Evolutionary conservation across 1,284 basidiomycete genomes (phyloP), one percentile per base, ranked within the genome.

Genomic region (Leucoagaricus sp.): DNA sequence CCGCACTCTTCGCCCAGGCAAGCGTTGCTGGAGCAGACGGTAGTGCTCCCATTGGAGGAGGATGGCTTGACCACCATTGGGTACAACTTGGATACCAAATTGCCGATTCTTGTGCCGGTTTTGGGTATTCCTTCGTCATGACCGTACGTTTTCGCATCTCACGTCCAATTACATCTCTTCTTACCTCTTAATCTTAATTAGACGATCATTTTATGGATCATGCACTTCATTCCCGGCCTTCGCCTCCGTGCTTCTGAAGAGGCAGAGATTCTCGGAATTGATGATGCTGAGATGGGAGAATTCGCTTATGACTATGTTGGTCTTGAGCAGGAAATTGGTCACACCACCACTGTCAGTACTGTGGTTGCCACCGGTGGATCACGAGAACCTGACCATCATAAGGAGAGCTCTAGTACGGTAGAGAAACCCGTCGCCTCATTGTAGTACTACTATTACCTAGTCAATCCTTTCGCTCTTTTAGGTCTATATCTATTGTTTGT

Each of bases 211-310:
- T 82, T 94, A 54, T 94, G 95, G 88, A 75, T 87, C 65, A 91
- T 98, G 86, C 94, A 98, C 79, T 93, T 80, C 73, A 92, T 97
- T 66, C 96, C 96, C 2, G 87, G 86, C 61, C 79, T 93, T 60
- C 81, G 89, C 54, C 83, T 99, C 47, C 87, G 94, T 58, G 81
- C 83, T 17, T 74, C 77, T 29, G 94, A 96, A 64, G 91, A 94
- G 62, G 84, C 86, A 29, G 96, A 98, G 78, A 89, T 95, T 59
- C 77, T 98, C 58, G 96, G 96, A 61, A 87, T 97, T 61, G 96
- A 98, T 71, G 93, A 97, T 67, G 84, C 87, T 12, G 92, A 96
- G 76, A 89, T 97, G 80, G 96, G 96, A 65, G 96, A 98, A 75
- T 94, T 87, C 64, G 91, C 91, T n/a, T 94, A 94, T 70, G 92